Evolutionary conservation across 2,329 filamentous ascomycete genomes (phyloP).

Genomic region (Fusarium verticillioides): DNA sequence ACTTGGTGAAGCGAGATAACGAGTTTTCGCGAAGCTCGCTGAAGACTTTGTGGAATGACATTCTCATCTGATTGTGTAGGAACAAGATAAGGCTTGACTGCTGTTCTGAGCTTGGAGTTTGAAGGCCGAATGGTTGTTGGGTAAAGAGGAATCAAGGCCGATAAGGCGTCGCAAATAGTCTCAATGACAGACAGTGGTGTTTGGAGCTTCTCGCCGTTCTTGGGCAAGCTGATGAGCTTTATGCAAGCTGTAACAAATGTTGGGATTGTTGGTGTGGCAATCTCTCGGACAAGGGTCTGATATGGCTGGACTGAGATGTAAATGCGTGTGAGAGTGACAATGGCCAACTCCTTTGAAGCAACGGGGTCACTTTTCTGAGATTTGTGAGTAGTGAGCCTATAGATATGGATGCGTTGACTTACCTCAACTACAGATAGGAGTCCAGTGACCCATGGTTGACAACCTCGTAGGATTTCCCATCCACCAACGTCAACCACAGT

Average conservation of each 20-base stretch:
- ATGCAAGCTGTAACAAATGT: constrained; percentile 79
- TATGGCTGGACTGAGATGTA: constrained; percentile 85
- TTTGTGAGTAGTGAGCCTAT: constrained; percentile 32
- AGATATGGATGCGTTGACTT: constrained; percentile 20
- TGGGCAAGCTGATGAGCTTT: constrained; percentile 66
- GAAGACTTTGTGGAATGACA: constrained; percentile 63
- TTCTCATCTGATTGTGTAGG: constrained; percentile 67
- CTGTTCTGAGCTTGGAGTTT: constrained; percentile 72
- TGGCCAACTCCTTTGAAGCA: constrained; percentile 78
- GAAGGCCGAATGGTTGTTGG: constrained; percentile 85
- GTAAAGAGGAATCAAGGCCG: constrained; percentile 79
- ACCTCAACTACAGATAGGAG: constrained; percentile 80
- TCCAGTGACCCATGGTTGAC: constrained; percentile 80
- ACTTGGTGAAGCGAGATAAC: constrained; percentile 80
- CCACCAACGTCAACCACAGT: constrained; percentile 83
- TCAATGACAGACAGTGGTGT: constrained; percentile 66
- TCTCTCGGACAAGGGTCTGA: constrained; percentile 84
- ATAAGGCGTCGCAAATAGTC: constrained; percentile 76
- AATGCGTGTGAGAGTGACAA: constrained; percentile 83
- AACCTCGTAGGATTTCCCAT: constrained; percentile 80
- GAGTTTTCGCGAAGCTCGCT: constrained; percentile 70
- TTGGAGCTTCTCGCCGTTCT: constrained; percentile 41
- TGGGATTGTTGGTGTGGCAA: constrained; percentile 84
- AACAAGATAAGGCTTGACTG: constrained; percentile 70
- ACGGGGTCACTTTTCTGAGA: constrained; percentile 78